A percentile compares a stretch with the other conserved stretches of the same genome.
Evolutionary conservation across 768 basidiomycete species (phyloP).

Genomic region (Phylloporus rhodoxanthus): DNA sequence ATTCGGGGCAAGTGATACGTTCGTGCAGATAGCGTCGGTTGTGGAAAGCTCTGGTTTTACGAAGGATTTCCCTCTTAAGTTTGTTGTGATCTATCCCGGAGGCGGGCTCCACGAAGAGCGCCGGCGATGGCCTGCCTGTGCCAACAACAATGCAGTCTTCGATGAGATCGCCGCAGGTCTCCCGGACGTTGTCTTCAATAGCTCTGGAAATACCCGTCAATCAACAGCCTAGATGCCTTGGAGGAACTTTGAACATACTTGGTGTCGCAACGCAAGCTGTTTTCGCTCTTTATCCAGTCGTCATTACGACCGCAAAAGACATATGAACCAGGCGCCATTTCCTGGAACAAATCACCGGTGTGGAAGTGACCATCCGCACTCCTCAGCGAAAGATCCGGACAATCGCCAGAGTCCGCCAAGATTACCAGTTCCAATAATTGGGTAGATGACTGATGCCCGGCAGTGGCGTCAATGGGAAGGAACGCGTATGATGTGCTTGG

Average conservation of each 20-base stretch:
- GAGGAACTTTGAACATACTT: slow-evolving; percentile 35
- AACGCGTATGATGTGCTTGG: slow-evolving; percentile 65
- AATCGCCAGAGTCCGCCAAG: slow-evolving; percentile 60
- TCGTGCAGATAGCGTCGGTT: slow-evolving; percentile 73
- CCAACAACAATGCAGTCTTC: slow-evolving; percentile 75
- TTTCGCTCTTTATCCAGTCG: slow-evolving; percentile 83
- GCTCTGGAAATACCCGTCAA: slow-evolving; percentile 35
- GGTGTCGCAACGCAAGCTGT: slow-evolving; percentile 73
- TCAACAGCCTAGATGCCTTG: background rate
- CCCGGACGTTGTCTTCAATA: slow-evolving; percentile 71
- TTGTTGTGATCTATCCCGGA: slow-evolving; percentile 47
- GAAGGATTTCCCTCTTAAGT: slow-evolving; percentile 66
- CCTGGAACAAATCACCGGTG: slow-evolving; percentile 77
- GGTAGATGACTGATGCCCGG: slow-evolving; percentile 48
- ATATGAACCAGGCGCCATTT: slow-evolving; percentile 52
- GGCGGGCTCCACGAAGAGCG: slow-evolving; percentile 67
- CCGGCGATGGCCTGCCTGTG: slow-evolving; percentile 67
- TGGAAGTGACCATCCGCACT: slow-evolving; percentile 66
- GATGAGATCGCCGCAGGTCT: slow-evolving; percentile 59
- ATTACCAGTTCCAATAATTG: slow-evolving; percentile 66
- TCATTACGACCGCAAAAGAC: slow-evolving; percentile 69
- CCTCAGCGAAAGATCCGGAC: slow-evolving; percentile 56
- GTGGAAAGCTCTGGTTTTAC: slow-evolving; percentile 69
- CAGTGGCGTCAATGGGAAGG: slow-evolving; percentile 45
- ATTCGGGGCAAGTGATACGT: slow-evolving; percentile 57